phyloP scores from a whole-genome alignment of 2,329 filamentous ascomycete species.

The Lomentospora prolificans region DNA sequence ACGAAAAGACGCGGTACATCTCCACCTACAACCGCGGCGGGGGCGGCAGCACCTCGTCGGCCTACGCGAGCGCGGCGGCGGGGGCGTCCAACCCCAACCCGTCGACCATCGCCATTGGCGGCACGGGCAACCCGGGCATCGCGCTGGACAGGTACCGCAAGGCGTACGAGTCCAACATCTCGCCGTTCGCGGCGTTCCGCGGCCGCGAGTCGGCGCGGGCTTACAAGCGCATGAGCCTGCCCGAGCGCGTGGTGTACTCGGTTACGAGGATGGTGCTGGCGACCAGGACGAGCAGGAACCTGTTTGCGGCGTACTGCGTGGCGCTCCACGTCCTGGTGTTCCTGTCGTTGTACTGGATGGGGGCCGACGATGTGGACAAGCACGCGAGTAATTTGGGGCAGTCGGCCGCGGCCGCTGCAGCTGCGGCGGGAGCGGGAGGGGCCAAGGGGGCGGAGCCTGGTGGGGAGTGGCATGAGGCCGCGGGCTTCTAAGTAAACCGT shows the following conservation, averaged over 20 bases:
- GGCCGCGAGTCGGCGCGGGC: slow-evolving; percentile 87
- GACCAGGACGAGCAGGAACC: slow-evolving; percentile 79
- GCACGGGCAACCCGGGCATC: slow-evolving; percentile 48
- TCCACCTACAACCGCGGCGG: slow-evolving; percentile 77
- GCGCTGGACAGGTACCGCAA: slow-evolving; percentile 78
- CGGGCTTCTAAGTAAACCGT: not conserved
- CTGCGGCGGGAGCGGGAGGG: slow-evolving; percentile 24
- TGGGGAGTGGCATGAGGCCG: slow-evolving; percentile 9
- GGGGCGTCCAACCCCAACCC: slow-evolving; percentile 77
- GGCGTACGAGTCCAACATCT: slow-evolving; percentile 91
- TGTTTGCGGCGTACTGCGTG: slow-evolving; percentile 88
- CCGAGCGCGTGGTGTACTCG: slow-evolving; percentile 82
- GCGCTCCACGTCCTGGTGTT: slow-evolving; percentile 84
- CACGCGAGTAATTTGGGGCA: slow-evolving; percentile 49
- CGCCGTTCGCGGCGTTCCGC: slow-evolving; percentile 89
- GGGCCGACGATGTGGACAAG: slow-evolving; percentile 54
- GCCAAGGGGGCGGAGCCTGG: slow-evolving; percentile 2
- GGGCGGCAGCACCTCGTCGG: slow-evolving; percentile 50
- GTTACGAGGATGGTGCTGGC: slow-evolving; percentile 85
- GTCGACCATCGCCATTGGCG: slow-evolving; percentile 52
- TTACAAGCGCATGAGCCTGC: slow-evolving; percentile 85
- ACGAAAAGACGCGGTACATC: slow-evolving; percentile 95
- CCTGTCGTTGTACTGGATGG: slow-evolving; percentile 75
- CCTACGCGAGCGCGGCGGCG: slow-evolving; percentile 51
- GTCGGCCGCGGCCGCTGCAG: slow-evolving; percentile 32